Base-by-base conservation (phyloP, 2,329 filamentous ascomycete genomes). In the Claviceps sorghi region DNA sequence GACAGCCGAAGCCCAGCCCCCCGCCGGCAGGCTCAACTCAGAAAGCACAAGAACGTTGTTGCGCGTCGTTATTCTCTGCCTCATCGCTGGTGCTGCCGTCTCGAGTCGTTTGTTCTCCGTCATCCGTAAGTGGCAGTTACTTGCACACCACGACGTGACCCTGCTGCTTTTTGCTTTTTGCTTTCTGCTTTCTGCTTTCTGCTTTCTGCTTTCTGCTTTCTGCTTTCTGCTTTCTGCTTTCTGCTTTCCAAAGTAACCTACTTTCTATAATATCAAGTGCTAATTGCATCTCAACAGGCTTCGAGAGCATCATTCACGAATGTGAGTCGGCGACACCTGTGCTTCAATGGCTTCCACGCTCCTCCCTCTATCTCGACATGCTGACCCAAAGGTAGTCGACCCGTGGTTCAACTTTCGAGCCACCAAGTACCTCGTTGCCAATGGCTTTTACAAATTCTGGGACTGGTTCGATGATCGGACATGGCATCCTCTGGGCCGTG, bases 391-490 rank as follows among this genome's bases (percentile, higher is more conserved):
- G 34, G 45, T 66, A 98, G 91, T 98, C 73, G 93, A 98, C 72
- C 93, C 93, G 38, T 98, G 93, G 93, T 98, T 98, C 76, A 98
- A 98, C 72, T 98, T 98, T 72, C 80, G 93, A 70, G 93, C 93
- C 59, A 97, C 93, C 53, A 97, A 97, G 72, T 97, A 98, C 65
- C 80, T 98, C 52, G 88, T 98, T 52, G 81, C 91, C 65, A 82
- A 98, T 82, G 93, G 93, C 62, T 97, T 98, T 74, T 94, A 95
- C 71, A 89, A 86, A 69, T 98, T 98, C 69, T 98, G 93, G 93
- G 91, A 98, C 69, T 98, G 93, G 93, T 98, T 98, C 66, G 93
- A 98, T 71, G 93, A 98, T 76, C 84, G 93, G 75, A 98, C 93
- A 81, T 98, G 93, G 93, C 91, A 98, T 72, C 93, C 93, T 62